Base-by-base conservation (phyloP, 441 rosid genomes). In the Breynia disticha region DNA sequence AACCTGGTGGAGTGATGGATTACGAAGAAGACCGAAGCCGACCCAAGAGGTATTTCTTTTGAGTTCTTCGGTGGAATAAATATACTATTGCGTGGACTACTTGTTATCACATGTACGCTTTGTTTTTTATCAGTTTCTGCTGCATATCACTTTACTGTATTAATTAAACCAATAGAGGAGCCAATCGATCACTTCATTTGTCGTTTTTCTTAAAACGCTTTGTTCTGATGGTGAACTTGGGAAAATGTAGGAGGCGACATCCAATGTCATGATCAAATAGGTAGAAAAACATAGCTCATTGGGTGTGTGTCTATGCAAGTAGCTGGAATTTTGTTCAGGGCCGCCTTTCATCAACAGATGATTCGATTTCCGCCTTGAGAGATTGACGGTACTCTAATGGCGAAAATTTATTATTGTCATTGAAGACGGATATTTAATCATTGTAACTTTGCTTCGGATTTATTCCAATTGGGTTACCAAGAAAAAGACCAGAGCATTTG, bases 1-100 rank as follows among this genome's bases (percentile, higher is more conserved):
- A 89, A 78, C 68, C 89, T 77, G 81, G 95, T 73, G 96, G 97
- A 86, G 90, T 89, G 80, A 94, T 94, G 97, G 99, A 94, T 62
- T 81, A 67, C 19, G 96, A 87, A 69, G 94, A 89, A 82, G 99
- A 85, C 68, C 80, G 89, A 57, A 81, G 77, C 80, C 81, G 99
- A 50, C 81, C 91, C 48, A 94, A 94, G 82, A 94, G 97, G 99
- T 94, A 81, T 43, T 32, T n/a, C 41, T 17, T 19, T 38, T 14
- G 24, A 14, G 19, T 20, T 1, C 12, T 41, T 15, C n/a, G 44
- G 44, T 41, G 44, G 35, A 28, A 28, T 28, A 54, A 5, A 49
- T 0, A 20, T 21, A 18, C 48, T 35, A 8, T 11, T 50, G 6
- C 39, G 51, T 16, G 8, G 17, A 11, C 14, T 11, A n/a, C 1